Conservation (phyloP, 352 stramenopile species). For the Globisporangium uncinulatum region DNA sequence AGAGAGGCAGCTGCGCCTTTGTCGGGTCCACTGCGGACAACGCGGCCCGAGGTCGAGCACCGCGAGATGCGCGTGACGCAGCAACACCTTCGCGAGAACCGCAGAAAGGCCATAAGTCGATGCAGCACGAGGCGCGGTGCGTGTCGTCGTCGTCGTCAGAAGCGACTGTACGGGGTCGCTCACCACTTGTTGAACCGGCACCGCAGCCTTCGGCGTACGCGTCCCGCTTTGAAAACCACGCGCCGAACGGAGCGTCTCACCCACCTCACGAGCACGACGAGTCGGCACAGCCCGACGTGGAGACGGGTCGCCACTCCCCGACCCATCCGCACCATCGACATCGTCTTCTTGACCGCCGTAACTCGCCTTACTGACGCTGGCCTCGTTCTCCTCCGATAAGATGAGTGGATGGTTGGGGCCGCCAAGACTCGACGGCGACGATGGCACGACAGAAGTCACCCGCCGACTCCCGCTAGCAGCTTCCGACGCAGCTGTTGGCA, state of each 20-base stretch:
- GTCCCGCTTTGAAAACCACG: background rate
- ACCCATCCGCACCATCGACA: background rate
- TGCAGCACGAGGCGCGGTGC: background rate
- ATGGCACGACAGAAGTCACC: no score
- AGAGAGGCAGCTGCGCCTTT: background rate
- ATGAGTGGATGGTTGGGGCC: background rate
- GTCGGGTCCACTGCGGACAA: background rate
- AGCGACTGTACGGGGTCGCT: background rate
- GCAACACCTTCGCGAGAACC: background rate
- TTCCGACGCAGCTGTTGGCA: no score
- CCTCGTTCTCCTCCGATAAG: background rate
- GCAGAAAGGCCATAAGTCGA: background rate
- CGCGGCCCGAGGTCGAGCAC: background rate
- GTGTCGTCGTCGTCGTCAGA: no score
- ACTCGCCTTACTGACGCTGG: background rate
- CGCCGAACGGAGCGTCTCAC: background rate
- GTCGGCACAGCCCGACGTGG: background rate
- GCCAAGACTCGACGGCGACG: no score
- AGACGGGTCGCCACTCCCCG: no score
- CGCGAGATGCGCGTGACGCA: background rate
- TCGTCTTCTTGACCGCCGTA: background rate
- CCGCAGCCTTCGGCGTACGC: no score
- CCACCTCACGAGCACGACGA: no score
- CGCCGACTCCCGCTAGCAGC: background rate
- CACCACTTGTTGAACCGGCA: background rate